Percentiles rank a stretch among this genome's conserved stretches.
These are phyloP conservation scores for Helminthosporium solani DNA, from an alignment of 2,329 filamentous ascomycete species.

Conservation along the genomic window DNA sequence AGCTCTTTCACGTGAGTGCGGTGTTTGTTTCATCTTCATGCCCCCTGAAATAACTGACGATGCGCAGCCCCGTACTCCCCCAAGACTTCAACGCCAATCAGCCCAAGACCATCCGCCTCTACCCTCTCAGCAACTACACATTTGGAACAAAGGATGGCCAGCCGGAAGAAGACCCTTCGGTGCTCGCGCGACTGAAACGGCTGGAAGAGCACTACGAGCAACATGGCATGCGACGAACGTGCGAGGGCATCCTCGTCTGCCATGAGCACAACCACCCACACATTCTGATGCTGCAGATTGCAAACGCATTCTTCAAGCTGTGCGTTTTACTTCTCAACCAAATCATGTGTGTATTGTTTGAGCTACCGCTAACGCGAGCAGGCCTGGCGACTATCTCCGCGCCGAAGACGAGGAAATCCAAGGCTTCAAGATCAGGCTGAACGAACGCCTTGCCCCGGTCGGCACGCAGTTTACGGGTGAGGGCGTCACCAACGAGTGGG, in stretches of 20 bases:
- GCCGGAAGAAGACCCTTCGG: conserved; percentile 94
- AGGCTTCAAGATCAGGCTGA: conserved; percentile 91
- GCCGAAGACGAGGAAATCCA: conserved; percentile 87
- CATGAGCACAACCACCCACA: conserved; percentile 99
- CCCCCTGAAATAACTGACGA: conserved; percentile 9
- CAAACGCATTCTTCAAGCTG: conserved; percentile 98
- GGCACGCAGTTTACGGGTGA: conserved; percentile 77
- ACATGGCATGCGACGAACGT: conserved; percentile 95
- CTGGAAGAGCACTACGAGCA: conserved; percentile 92
- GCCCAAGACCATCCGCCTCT: conserved; percentile 84
- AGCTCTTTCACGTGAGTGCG: conserved; percentile 71
- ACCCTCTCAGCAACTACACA: conserved; percentile 96
- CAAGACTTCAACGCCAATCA: conserved; percentile 87
- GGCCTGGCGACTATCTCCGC: conserved; percentile 88
- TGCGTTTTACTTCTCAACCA: conserved; percentile 40
- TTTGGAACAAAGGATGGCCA: conserved; percentile 98
- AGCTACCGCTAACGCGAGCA: conserved; percentile 25
- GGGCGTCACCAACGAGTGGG: conserved; percentile 89
- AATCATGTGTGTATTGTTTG: no score
- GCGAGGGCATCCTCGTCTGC: conserved; percentile 94
- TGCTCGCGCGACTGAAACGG: conserved; percentile 85
- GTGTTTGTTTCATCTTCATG: conserved; percentile 1
- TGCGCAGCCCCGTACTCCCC: conserved; percentile 68
- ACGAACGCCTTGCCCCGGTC: conserved; percentile 91
- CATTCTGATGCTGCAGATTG: conserved; percentile 98